Evolutionary conservation across 2,329 filamentous ascomycete species (phyloP).

Genomic region (Fusarium papillatum): DNA sequence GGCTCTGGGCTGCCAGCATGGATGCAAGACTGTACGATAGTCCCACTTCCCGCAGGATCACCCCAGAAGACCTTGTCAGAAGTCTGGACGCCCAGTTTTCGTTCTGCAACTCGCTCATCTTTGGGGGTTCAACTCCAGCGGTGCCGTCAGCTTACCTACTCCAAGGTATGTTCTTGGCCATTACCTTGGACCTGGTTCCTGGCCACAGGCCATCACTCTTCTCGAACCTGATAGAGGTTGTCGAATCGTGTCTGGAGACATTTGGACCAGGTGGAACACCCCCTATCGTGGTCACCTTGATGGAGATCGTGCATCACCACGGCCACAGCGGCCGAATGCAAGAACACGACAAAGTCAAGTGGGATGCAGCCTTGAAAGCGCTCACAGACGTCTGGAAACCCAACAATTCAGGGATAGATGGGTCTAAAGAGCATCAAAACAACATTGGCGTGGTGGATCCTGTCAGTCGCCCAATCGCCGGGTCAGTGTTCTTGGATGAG

Average conservation of each 20-base stretch:
- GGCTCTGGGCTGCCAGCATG: constrained; percentile 47
- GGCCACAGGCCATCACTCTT: constrained; percentile 51
- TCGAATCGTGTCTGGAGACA: constrained; percentile 48
- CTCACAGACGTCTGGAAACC: constrained; percentile 46
- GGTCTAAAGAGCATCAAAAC: constrained; percentile 38
- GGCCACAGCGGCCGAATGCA: constrained; percentile 47
- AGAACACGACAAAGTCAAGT: constrained; percentile 50
- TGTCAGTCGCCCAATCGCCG: constrained; percentile 24
- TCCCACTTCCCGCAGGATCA: constrained; percentile 21
- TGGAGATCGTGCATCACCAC: constrained; percentile 51
- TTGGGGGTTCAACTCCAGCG: constrained; percentile 49
- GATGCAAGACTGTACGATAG: constrained; percentile 30
- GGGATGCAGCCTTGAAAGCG: constrained; percentile 45
- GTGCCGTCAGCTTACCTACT: constrained; percentile 53
- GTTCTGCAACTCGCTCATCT: constrained; percentile 55
- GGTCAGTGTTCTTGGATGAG: constrained; percentile 43
- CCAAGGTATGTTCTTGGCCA: constrained; percentile 53
- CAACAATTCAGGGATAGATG: constrained; percentile 23
- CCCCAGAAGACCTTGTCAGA: constrained; percentile 48
- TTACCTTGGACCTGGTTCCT: constrained; percentile 50
- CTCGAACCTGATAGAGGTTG: constrained; percentile 52
- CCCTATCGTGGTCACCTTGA: constrained; percentile 49
- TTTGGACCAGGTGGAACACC: constrained; percentile 52
- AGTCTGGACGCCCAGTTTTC: constrained; percentile 51
- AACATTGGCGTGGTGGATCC: constrained; percentile 34